phyloP scores from a whole-genome alignment of 1,284 basidiomycete species.

The Flammula alnicola region DNA sequence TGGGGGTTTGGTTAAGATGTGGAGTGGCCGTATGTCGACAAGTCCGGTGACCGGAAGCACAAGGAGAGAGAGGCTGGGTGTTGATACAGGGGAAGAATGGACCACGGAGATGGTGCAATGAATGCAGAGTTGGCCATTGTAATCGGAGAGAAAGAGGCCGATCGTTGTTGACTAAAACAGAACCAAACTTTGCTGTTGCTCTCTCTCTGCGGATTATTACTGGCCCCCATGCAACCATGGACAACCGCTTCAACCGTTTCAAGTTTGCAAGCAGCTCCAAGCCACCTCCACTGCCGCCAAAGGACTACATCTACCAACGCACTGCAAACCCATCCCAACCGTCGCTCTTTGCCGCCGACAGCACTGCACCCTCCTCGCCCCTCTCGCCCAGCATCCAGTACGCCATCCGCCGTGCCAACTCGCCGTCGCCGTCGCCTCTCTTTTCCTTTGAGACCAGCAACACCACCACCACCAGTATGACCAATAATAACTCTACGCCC shows the following conservation, averaged over 20 bases:
- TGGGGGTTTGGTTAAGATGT: too few species aligned
- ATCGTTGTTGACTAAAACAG: too few species aligned
- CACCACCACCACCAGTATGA: conserved; percentile 26
- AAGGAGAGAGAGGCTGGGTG: too few species aligned
- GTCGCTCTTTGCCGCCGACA: conserved; percentile 30
- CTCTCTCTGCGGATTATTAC: too few species aligned
- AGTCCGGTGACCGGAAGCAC: too few species aligned
- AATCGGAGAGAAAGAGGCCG: too few species aligned
- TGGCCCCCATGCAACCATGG: conserved; percentile 26
- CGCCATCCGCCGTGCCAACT: conserved; percentile 37
- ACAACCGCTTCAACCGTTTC: conserved; percentile 23
- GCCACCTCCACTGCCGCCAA: conserved; percentile 69
- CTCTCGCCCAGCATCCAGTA: conserved; percentile 36
- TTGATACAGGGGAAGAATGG: too few species aligned
- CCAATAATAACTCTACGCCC: conserved; percentile 15
- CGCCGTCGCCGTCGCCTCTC: conserved; percentile 24
- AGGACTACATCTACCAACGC: conserved; percentile 57
- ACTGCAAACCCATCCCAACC: conserved; percentile 34
- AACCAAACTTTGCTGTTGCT: too few species aligned
- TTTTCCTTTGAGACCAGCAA: conserved; percentile 21
- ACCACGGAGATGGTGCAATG: too few species aligned
- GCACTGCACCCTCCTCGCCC: conserved; percentile 43
- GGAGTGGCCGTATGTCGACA: too few species aligned
- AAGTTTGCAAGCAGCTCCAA: conserved; percentile 23
- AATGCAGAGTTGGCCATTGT: too few species aligned